Conservation (phyloP, 345 rosid genomes). For the Carallia pectinifolia region DNA sequence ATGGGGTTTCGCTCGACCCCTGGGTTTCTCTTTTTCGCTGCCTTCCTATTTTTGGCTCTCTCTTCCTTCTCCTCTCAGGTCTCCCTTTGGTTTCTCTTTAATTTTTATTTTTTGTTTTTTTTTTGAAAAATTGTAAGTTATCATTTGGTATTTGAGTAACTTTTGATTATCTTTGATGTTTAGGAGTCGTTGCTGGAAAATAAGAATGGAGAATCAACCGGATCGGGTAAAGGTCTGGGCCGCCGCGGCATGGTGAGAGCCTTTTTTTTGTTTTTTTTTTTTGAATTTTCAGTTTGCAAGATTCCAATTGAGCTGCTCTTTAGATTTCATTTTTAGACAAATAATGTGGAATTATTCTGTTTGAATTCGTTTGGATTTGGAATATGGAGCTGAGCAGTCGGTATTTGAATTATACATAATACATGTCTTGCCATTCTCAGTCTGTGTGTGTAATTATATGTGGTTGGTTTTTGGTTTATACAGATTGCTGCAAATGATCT, state of each 20-base stretch:
- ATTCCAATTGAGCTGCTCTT: background rate
- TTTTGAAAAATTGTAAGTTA: no score
- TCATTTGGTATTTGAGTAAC: background rate
- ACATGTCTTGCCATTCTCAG: background rate
- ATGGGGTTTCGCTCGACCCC: slow-evolving; percentile 23
- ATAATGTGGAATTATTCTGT: no score
- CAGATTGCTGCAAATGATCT: slow-evolving; percentile 47
- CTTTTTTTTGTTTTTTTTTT: no score
- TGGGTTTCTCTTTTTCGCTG: slow-evolving; percentile 5
- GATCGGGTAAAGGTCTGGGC: slow-evolving; percentile 63
- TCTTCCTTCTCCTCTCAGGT: slow-evolving; percentile 18
- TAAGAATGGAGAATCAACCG: slow-evolving; percentile 48
- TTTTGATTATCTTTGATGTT: background rate
- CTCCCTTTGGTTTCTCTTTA: background rate
- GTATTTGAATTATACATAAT: background rate
- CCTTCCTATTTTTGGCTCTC: slow-evolving; percentile 3
- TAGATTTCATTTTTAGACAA: background rate
- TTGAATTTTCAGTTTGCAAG: background rate
- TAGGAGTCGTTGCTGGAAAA: slow-evolving; percentile 49
- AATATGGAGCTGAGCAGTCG: background rate
- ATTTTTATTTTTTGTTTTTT: background rate
- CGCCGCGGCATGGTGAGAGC: slow-evolving; percentile 85
- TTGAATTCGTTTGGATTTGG: no score
- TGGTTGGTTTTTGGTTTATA: slow-evolving; percentile 8
- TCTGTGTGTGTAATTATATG: background rate